These are phyloP conservation scores for Fistulinella prunicolor DNA, from an alignment of 768 basidiomycete genomes.

Conservation along the genomic window DNA sequence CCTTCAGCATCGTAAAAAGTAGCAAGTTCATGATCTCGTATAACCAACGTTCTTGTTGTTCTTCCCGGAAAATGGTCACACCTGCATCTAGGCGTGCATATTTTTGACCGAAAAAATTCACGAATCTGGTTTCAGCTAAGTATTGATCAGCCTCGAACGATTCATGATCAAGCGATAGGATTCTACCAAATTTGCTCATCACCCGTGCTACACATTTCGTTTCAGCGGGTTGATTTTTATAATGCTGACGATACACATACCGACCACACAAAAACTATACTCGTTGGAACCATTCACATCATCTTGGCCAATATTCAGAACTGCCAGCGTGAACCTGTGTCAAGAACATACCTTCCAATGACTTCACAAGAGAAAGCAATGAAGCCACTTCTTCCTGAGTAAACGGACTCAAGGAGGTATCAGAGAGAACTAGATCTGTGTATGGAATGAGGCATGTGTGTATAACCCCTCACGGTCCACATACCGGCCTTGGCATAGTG, in stretches of 20 bases:
- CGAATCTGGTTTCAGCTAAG: slow-evolving; percentile 24
- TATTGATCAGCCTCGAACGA: background rate
- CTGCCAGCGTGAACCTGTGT: background rate
- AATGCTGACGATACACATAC: background rate
- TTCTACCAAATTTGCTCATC: background rate
- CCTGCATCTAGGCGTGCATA: slow-evolving; percentile 33
- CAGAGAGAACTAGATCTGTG: slow-evolving; percentile 40
- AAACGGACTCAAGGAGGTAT: slow-evolving; percentile 37
- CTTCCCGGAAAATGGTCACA: slow-evolving; percentile 20
- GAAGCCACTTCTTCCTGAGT: slow-evolving; percentile 34
- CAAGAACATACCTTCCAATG: background rate
- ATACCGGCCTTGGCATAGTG: slow-evolving; percentile 2
- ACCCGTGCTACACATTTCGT: background rate
- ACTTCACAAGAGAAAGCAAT: slow-evolving; percentile 29
- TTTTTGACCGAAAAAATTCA: slow-evolving; percentile 38
- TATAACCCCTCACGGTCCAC: background rate
- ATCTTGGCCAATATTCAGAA: background rate
- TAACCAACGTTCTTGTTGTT: background rate
- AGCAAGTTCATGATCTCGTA: slow-evolving; percentile 15
- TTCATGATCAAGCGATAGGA: background rate
- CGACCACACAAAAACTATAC: background rate
- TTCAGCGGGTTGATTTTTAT: background rate
- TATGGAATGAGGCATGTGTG: no score
- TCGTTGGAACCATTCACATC: background rate
- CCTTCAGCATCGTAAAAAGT: slow-evolving; percentile 45